phyloP scores from a whole-genome alignment of 805 yeast species.

The Yamadazyma paraphyllophila region DNA sequence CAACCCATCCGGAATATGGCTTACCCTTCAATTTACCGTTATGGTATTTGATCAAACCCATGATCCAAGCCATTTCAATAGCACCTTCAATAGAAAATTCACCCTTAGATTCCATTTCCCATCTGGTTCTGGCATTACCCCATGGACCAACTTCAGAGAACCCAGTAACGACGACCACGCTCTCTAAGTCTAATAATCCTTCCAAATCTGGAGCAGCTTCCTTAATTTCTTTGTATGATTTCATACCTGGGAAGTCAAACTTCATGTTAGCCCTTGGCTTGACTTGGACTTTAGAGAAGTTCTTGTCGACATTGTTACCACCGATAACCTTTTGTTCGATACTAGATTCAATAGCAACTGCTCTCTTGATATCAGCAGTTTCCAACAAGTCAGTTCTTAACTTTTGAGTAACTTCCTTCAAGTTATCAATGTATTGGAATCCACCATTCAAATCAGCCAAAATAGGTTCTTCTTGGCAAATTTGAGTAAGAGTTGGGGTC shows the following conservation, averaged over 20 bases:
- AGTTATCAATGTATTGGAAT: conserved; percentile 85
- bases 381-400: conserved; percentile 76
- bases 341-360: conserved; percentile 91
- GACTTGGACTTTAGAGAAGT: conserved; percentile 71
- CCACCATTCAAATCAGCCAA: conserved; percentile 99
- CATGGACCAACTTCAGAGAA: conserved; percentile 99
- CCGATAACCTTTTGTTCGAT: conserved; percentile 81
- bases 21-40: conserved; percentile 86
- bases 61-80: conserved; percentile 99
- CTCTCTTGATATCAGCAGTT: conserved; percentile 89
- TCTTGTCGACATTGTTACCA: conserved; percentile 86
- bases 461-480: conserved; percentile 91
- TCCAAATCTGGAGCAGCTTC: conserved; percentile 69
- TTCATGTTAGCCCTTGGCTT: conserved; percentile 95
- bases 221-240: conserved; percentile 72
- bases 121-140: conserved; percentile 98
- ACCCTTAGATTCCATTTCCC: conserved; percentile 98
- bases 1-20: conserved; percentile 97
- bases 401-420: conserved; percentile 80
- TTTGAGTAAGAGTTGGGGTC: conserved; percentile 78
- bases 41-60: conserved; percentile 96
- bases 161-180: conserved; percentile 93
- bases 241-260: conserved; percentile 88
- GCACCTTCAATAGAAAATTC: conserved; percentile 96
- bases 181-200: conserved; percentile 89